Evolutionary conservation across 257 asterid species (phyloP), one percentile per base, ranked within the genome.

Genomic region (Penstemon davidsonii): DNA sequence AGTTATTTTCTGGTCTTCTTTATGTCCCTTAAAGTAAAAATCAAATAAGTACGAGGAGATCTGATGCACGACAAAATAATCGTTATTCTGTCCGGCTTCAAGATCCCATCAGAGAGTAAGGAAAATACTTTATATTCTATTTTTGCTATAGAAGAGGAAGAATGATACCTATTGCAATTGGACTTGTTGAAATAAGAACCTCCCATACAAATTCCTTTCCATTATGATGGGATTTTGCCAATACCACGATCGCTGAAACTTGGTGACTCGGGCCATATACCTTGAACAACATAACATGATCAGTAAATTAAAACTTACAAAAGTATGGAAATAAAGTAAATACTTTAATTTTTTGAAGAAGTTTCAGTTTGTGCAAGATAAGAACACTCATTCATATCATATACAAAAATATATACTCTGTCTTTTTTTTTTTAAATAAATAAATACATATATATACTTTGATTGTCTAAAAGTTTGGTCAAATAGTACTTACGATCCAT

Each of bases 121-220:
- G 8, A 12, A 50, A n/a, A 50, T 7, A n/a, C 33, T 25, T 25
- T 25, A 25, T 25, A 25, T 25, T 25, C 33, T 25, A 0, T 25
- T 25, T 25, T 25, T 25, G 33, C 33, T 25, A 25, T 25, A 25
- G 33, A 25, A 25, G 40, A 45, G 60, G 8, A 57, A 47, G 8
- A 50, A 5, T 43, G 6, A 44, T 51, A 88, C 96, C 90, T 90
- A 51, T 90, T 88, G 76, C 97, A 90, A 47, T 78, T 80, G 58
- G 88, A 79, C 62, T 80, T 82, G 36, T 68, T 74, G 54, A 90
- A 90, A 74, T 79, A 81, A 42, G 81, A 55, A 58, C 88, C 82
- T 65, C 83, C 96, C 92, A 85, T 86, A 67, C 97, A 91, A 50
- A 78, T 88, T 76, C 97, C 96, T 70, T 75, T 91, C 97, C 96